Percentiles rank a stretch among this genome's conserved stretches.
These are phyloP conservation scores for Lepidium aucheri DNA, from an alignment of 345 rosid genomes.

Conservation along the genomic window DNA sequence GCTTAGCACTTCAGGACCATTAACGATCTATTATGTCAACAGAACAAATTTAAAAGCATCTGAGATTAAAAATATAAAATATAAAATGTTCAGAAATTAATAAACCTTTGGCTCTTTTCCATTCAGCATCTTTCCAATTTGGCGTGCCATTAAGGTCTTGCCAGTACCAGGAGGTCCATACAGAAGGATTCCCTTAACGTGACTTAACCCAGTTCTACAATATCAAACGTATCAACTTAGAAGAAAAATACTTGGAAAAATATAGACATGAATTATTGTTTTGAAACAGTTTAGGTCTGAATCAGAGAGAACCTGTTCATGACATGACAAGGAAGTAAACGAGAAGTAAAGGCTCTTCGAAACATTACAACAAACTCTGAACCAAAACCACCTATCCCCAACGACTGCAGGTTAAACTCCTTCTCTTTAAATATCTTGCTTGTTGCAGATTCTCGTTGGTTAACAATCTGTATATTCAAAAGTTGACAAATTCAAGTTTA, in stretches of 20 bases:
- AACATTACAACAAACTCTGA: slow-evolving; percentile 88
- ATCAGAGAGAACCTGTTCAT: slow-evolving; percentile 35
- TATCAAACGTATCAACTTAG: slow-evolving; percentile 11
- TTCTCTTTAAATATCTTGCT: slow-evolving; percentile 80
- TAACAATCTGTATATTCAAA: slow-evolving; percentile 44
- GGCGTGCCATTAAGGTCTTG: slow-evolving; percentile 92
- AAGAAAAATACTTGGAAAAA: background rate
- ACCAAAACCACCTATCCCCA: slow-evolving; percentile 83
- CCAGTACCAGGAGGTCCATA: slow-evolving; percentile 99
- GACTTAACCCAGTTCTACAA: slow-evolving; percentile 73
- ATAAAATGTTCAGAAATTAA: too few species aligned
- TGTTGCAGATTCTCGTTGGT: slow-evolving; percentile 87
- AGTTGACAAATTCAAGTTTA: too few species aligned
- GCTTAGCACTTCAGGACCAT: slow-evolving; percentile 94
- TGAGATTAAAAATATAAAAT: too few species aligned
- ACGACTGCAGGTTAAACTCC: slow-evolving; percentile 76
- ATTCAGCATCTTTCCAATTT: slow-evolving; percentile 87
- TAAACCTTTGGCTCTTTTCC: slow-evolving; percentile 90
- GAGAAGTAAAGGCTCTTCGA: slow-evolving; percentile 90
- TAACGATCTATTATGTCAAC: slow-evolving; percentile 46
- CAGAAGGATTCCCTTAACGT: slow-evolving; percentile 89
- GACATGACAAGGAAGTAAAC: slow-evolving; percentile 85
- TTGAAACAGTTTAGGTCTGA: too few species aligned
- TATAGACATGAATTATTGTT: too few species aligned
- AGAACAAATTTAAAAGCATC: too few species aligned